Evolutionary conservation across 306 rosid species (phyloP).

Genomic region (Acacia crassicarpa): DNA sequence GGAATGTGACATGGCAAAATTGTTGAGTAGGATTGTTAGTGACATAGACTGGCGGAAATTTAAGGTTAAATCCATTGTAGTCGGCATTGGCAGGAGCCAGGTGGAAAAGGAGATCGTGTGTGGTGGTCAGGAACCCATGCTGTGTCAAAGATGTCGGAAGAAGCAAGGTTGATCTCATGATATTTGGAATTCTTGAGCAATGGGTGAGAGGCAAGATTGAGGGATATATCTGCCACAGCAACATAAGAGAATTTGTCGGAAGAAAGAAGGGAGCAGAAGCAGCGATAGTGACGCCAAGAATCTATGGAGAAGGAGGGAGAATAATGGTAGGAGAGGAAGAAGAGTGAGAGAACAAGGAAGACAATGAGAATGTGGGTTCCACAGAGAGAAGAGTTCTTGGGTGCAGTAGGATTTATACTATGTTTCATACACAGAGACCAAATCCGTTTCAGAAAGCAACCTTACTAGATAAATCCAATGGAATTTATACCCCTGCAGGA

Average conservation of each 20-base stretch:
- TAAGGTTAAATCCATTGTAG: too few relatives aligned
- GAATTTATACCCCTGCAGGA: too few relatives aligned
- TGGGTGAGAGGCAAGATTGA: background rate
- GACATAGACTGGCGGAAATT: too few relatives aligned
- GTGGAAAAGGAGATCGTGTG: constrained; percentile 26
- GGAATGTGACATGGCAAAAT: too few relatives aligned
- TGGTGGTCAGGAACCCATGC: constrained; percentile 31
- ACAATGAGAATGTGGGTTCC: constrained; percentile 37
- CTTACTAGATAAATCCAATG: too few relatives aligned
- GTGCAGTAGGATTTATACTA: background rate
- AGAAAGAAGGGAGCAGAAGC: constrained; percentile 14
- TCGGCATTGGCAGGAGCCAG: constrained; percentile 19
- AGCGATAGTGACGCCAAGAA: background rate
- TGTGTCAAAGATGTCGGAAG: constrained; percentile 41
- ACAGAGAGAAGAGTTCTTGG: constrained; percentile 10
- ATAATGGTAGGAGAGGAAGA: constrained; percentile 14
- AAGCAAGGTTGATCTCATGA: constrained; percentile 29
- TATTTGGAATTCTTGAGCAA: background rate
- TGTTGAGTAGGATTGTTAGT: too few relatives aligned
- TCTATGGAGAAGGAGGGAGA: too few relatives aligned
- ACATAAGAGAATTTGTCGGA: constrained; percentile 21
- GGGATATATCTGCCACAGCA: constrained; percentile 12
- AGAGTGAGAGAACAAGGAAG: background rate
- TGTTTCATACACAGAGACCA: background rate
- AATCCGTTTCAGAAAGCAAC: too few relatives aligned